These are phyloP conservation scores for Aspergillus novofumigatus DNA, from an alignment of 2,329 filamentous ascomycete species.

Conservation along the genomic window DNA sequence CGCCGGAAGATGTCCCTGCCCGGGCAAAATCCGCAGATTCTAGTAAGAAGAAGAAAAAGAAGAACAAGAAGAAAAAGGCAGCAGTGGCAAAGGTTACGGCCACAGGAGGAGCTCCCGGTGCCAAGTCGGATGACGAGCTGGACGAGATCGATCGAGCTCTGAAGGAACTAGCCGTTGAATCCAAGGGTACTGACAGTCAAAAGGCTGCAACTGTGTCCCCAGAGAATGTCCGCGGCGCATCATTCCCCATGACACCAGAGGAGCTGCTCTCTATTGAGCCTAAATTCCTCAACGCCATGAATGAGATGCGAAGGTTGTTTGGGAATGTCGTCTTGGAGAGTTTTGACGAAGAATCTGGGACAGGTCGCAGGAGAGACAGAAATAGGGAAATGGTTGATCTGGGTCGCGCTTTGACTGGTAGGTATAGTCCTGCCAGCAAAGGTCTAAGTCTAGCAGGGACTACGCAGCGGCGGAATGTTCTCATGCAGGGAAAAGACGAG, in stretches of 20 bases:
- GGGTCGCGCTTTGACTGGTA: constrained; percentile 53
- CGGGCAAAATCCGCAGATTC: constrained; percentile 18
- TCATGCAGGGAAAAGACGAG: constrained; percentile 79
- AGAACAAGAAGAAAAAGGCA: constrained; percentile 61
- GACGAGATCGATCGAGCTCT: constrained; percentile 67
- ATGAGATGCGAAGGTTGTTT: constrained; percentile 82
- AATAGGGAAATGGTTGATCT: constrained; percentile 46
- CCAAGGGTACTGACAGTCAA: constrained; percentile 15
- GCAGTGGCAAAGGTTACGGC: constrained; percentile 38
- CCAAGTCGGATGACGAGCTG: constrained; percentile 32
- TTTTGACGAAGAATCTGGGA: constrained; percentile 45
- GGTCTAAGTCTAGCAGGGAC: constrained; percentile 65
- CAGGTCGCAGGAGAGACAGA: constrained; percentile 54
- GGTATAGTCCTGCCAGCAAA: constrained; percentile 51
- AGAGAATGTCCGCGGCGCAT: constrained; percentile 32
- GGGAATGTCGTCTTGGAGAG: constrained; percentile 60
- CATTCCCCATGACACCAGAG: constrained; percentile 40
- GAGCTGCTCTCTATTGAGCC: constrained; percentile 60
- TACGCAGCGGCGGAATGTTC: constrained; percentile 71
- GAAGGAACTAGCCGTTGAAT: constrained; percentile 52
- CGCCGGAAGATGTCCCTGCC: constrained; percentile 15
- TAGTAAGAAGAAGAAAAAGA: constrained; percentile 44
- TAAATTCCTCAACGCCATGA: constrained; percentile 74
- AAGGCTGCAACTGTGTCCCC: constrained; percentile 24
- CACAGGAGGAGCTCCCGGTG: constrained; percentile 15